These are phyloP conservation scores for Medicago arabica DNA, from an alignment of 306 rosid genomes.

Conservation along the genomic window DNA sequence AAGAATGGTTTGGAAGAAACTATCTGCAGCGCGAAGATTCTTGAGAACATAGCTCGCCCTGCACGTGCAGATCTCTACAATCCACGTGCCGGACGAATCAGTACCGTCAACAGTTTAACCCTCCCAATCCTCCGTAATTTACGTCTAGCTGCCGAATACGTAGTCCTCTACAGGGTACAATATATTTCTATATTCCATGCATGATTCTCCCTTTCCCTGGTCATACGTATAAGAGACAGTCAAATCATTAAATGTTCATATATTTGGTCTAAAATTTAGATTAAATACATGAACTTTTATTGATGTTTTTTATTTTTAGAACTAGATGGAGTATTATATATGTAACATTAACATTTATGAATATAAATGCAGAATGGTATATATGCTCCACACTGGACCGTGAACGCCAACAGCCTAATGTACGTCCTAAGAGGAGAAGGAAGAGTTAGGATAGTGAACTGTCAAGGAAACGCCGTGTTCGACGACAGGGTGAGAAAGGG, in stretches of 20 bases:
- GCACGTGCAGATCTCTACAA: conserved; percentile 49
- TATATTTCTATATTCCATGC: background rate
- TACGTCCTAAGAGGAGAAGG: conserved; percentile 63
- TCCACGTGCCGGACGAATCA: conserved; percentile 51
- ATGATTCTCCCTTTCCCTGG: too few species aligned
- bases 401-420: conserved; percentile 54
- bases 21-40: conserved; percentile 43
- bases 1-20: conserved; percentile 52
- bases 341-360: too few species aligned
- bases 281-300: too few species aligned
- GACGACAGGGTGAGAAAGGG: conserved; percentile 53
- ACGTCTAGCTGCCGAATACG: conserved; percentile 52
- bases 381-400: conserved; percentile 65
- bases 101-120: conserved; percentile 39
- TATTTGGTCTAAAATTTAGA: too few species aligned
- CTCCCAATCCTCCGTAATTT: conserved; percentile 48
- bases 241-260: too few species aligned
- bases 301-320: too few species aligned
- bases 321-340: too few species aligned
- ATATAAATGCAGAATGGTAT: conserved; percentile 54
- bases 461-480: conserved; percentile 51
- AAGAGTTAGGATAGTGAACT: conserved; percentile 56
- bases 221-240: too few species aligned
- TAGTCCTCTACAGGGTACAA: conserved; percentile 45
- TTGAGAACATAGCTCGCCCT: conserved; percentile 46